Conservation (phyloP, 768 basidiomycete genomes). For the Tylopilus rubrobrunneus region DNA sequence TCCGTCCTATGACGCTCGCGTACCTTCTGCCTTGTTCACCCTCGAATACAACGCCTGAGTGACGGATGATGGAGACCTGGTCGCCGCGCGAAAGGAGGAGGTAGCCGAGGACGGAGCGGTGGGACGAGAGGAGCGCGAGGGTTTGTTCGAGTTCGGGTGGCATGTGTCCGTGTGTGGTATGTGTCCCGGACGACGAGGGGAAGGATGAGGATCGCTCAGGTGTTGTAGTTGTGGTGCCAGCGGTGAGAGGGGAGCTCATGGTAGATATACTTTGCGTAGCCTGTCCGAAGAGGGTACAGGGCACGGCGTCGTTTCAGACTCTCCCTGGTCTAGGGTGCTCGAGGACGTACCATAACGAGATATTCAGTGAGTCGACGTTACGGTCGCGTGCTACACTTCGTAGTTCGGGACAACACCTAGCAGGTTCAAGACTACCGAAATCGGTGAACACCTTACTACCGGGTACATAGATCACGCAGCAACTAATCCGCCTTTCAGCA, state of each 20-base stretch:
- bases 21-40: slow-evolving; percentile 79
- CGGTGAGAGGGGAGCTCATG: slow-evolving; percentile 15
- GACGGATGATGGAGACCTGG: slow-evolving; percentile 75
- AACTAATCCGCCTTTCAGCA: too few species aligned
- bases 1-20: slow-evolving; percentile 64
- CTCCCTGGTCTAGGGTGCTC: background rate
- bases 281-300: slow-evolving; percentile 15
- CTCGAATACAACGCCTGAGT: slow-evolving; percentile 82
- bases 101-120: slow-evolving; percentile 84
- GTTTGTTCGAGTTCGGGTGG: slow-evolving; percentile 84
- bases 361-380: too few species aligned
- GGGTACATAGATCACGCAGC: too few species aligned
- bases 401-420: too few species aligned
- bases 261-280: slow-evolving; percentile 5
- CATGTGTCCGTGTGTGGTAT: slow-evolving; percentile 13
- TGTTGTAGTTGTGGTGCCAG: background rate
- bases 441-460: too few species aligned
- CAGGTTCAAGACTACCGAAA: too few species aligned
- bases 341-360: too few species aligned
- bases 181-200: slow-evolving; percentile 12
- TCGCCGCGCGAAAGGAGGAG: slow-evolving; percentile 73
- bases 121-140: slow-evolving; percentile 68
- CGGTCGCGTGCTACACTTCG: too few species aligned
- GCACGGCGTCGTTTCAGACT: background rate
- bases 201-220: slow-evolving; percentile 7